Conservation (phyloP, 2,329 filamentous ascomycete species). For the Metarhizium humberi region DNA sequence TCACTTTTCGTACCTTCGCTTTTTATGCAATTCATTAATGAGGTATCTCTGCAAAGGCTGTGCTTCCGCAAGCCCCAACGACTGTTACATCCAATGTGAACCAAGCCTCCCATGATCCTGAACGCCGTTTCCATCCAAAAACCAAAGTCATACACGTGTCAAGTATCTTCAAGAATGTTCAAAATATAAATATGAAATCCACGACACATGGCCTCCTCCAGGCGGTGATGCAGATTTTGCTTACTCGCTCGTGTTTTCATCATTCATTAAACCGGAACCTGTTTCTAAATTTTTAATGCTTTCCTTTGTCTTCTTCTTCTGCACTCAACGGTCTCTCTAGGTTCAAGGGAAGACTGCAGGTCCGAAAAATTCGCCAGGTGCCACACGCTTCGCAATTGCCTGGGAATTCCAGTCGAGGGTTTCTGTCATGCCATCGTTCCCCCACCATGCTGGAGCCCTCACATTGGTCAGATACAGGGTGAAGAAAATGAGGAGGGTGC, state of each 20-base stretch:
- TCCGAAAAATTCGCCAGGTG: conserved; percentile 40
- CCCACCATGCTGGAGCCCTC: conserved; percentile 51
- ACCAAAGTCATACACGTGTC: not conserved
- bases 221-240: not conserved
- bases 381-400: conserved; percentile 33
- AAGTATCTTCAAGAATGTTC: conserved; percentile 1
- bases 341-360: conserved; percentile 22
- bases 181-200: not conserved
- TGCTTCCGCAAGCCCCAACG: not conserved
- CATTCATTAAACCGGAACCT: conserved; percentile 4
- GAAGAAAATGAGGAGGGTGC: conserved; percentile 62
- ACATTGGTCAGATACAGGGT: conserved; percentile 52
- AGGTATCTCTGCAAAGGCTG: conserved; percentile 6
- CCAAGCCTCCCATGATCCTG: conserved; percentile 1
- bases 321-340: not conserved
- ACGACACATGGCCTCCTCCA: not conserved
- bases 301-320: not conserved
- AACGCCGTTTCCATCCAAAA: conserved; percentile 8
- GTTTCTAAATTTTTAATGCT: not conserved
- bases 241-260: not conserved
- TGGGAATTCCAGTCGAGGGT: conserved; percentile 36
- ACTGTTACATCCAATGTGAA: not conserved
- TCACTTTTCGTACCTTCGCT: not conserved
- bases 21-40: conserved; percentile 5
- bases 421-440: conserved; percentile 38